These are phyloP conservation scores for Ambrosiella xylebori DNA, from an alignment of 2,329 filamentous ascomycete genomes.

Conservation along the genomic window DNA sequence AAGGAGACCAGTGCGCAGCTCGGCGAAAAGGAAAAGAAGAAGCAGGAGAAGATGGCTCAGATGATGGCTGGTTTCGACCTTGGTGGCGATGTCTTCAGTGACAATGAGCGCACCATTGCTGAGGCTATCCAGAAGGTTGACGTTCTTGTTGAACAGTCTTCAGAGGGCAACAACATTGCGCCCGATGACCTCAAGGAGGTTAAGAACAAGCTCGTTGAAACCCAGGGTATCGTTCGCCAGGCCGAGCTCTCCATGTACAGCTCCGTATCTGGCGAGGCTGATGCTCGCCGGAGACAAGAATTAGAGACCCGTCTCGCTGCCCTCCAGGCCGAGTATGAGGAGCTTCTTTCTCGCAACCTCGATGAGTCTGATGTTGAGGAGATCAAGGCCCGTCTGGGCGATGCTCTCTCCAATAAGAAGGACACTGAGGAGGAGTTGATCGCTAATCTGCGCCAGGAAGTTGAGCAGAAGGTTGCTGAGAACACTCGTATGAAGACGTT, in stretches of 20 bases:
- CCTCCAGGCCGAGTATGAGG: slow-evolving; percentile 70
- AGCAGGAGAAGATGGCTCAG: slow-evolving; percentile 98
- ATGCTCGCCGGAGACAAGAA: slow-evolving; percentile 53
- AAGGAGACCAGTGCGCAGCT: slow-evolving; percentile 80
- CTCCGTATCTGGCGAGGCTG: slow-evolving; percentile 42
- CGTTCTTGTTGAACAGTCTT: slow-evolving; percentile 56
- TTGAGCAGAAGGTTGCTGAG: slow-evolving; percentile 63
- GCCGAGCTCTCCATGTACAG: slow-evolving; percentile 75
- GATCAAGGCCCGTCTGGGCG: slow-evolving; percentile 61
- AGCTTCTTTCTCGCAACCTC: slow-evolving; percentile 63
- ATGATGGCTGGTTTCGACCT: slow-evolving; percentile 99
- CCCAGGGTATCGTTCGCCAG: slow-evolving; percentile 82
- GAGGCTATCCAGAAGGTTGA: slow-evolving; percentile 74
- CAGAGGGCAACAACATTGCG: slow-evolving; percentile 60
- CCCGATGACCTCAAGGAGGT: slow-evolving; percentile 67
- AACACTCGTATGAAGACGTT: slow-evolving; percentile 64
- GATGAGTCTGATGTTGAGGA: slow-evolving; percentile 65
- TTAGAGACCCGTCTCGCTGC: slow-evolving; percentile 59
- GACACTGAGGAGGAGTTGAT: slow-evolving; percentile 56
- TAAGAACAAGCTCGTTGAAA: slow-evolving; percentile 64
- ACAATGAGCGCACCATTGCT: slow-evolving; percentile 74
- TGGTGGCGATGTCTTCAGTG: slow-evolving; percentile 79
- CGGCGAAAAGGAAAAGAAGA: slow-evolving; percentile 96
- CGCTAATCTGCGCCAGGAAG: slow-evolving; percentile 59
- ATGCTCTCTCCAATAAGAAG: slow-evolving; percentile 59